Percentiles rank a stretch among this genome's conserved stretches.
phyloP scores from a whole-genome alignment of 2,329 filamentous ascomycete genomes.

The Sporothrix curviconia region DNA sequence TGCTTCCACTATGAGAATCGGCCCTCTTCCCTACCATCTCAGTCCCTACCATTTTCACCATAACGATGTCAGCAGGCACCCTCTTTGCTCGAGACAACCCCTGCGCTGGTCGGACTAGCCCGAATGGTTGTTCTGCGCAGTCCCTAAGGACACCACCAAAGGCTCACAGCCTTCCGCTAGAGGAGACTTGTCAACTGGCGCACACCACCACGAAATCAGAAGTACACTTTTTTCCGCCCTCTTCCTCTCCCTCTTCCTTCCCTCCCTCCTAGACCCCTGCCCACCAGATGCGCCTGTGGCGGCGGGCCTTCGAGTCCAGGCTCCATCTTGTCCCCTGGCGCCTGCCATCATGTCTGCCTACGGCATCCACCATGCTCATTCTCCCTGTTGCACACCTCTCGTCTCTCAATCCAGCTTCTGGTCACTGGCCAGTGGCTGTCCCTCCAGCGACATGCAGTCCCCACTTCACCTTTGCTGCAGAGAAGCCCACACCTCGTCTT shows the following conservation, averaged over 20 bases:
- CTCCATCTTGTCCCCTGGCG: background rate
- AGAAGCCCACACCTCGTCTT: constrained; percentile 1
- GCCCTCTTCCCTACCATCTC: too few relatives aligned
- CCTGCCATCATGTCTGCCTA: constrained; percentile 5
- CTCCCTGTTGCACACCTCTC: too few relatives aligned
- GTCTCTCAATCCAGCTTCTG: background rate
- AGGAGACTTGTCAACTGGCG: background rate
- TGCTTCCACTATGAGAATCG: too few relatives aligned
- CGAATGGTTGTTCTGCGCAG: background rate
- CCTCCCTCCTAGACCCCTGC: background rate
- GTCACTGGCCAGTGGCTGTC: background rate
- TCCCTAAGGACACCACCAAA: too few relatives aligned
- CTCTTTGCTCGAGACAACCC: background rate
- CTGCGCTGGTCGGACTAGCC: constrained; percentile 1
- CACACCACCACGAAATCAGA: too few relatives aligned
- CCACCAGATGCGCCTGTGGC: too few relatives aligned
- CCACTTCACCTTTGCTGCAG: background rate
- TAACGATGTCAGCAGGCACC: too few relatives aligned
- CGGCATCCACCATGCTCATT: constrained; percentile 2
- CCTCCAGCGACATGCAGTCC: background rate
- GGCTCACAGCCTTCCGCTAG: constrained; percentile 5
- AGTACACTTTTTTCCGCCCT: background rate
- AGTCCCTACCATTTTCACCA: background rate
- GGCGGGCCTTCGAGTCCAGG: too few relatives aligned
- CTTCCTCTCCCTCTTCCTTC: background rate